These are phyloP conservation scores for Coemansia sp. DNA, from an alignment of 192 early-diverging fungal genomes.

Conservation along the genomic window DNA sequence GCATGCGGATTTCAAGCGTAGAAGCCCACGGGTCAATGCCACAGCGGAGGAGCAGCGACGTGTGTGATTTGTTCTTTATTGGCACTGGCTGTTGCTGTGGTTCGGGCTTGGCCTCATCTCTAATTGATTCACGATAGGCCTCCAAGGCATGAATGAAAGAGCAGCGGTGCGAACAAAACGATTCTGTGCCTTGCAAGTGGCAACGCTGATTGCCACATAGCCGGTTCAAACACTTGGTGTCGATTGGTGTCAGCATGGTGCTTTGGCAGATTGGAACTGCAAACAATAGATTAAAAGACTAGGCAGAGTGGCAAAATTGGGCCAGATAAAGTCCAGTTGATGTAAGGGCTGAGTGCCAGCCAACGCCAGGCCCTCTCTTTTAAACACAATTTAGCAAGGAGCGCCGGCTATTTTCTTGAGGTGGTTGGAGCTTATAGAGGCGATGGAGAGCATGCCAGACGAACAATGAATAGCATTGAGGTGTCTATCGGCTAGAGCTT, in stretches of 20 bases:
- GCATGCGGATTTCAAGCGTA: constrained; percentile 13
- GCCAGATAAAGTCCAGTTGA: not conserved
- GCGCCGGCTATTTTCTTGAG: not conserved
- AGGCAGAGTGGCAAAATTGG: not conserved
- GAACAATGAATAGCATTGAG: not conserved
- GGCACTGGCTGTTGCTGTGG: not conserved
- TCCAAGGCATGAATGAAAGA: constrained; percentile 12
- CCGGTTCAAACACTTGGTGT: not conserved
- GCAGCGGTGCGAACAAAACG: constrained; percentile 20
- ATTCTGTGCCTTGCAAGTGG: not conserved
- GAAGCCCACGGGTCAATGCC: constrained; percentile 30
- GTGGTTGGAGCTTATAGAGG: not conserved
- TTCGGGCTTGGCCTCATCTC: not conserved
- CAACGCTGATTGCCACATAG: not conserved
- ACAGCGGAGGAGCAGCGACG: constrained; percentile 23
- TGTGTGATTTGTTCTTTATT: constrained; percentile 7
- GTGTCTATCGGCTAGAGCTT: not conserved
- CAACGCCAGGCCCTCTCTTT: not conserved
- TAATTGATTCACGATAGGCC: constrained; percentile 2
- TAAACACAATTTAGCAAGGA: not conserved
- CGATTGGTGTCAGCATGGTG: not conserved
- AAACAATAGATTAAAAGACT: not conserved
- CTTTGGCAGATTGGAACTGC: not conserved
- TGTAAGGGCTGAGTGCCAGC: not conserved
- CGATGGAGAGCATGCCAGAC: not conserved